phyloP scores from a whole-genome alignment of 352 stramenopile genomes.

The Pythium guiyangense region DNA sequence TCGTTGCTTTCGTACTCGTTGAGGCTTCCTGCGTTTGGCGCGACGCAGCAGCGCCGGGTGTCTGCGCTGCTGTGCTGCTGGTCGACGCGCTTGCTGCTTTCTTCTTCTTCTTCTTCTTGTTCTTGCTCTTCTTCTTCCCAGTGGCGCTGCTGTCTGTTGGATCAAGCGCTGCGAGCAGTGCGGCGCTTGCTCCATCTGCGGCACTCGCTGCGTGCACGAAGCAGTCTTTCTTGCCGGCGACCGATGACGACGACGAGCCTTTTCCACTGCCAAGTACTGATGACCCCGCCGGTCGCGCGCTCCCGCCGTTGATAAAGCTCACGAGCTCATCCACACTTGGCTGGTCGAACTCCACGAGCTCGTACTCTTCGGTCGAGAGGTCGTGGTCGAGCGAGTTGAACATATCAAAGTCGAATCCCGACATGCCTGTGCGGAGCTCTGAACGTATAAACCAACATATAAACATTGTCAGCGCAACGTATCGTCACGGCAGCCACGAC shows the following conservation, averaged over 20 bases:
- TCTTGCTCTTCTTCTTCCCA: slow-evolving; percentile 19
- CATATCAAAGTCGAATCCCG: slow-evolving; percentile 75
- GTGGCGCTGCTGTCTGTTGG: neutral
- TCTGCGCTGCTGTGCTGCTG: neutral
- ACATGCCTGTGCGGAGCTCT: slow-evolving; percentile 54
- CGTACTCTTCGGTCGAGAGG: slow-evolving; percentile 70
- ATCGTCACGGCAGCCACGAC: neutral
- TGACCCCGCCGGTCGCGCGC: slow-evolving; percentile 10
- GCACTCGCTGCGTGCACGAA: slow-evolving; percentile 5
- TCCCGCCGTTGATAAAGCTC: slow-evolving; percentile 72
- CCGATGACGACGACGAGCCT: neutral
- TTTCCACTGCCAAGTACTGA: slow-evolving; percentile 6
- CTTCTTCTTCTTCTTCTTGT: slow-evolving; percentile 17
- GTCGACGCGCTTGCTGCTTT: neutral
- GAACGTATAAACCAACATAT: neutral
- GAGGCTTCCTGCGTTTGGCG: neutral
- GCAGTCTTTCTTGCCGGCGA: slow-evolving; percentile 5
- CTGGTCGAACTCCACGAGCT: slow-evolving; percentile 78
- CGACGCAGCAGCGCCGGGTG: neutral
- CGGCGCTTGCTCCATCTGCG: slow-evolving; percentile 12
- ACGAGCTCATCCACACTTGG: slow-evolving; percentile 78
- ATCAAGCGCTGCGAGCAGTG: slow-evolving; percentile 5
- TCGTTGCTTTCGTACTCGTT: neutral
- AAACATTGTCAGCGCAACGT: neutral
- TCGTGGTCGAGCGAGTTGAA: slow-evolving; percentile 77